These are phyloP conservation scores for Cladosporium sp. DNA, from an alignment of 2,329 filamentous ascomycete species.

Conservation along the genomic window DNA sequence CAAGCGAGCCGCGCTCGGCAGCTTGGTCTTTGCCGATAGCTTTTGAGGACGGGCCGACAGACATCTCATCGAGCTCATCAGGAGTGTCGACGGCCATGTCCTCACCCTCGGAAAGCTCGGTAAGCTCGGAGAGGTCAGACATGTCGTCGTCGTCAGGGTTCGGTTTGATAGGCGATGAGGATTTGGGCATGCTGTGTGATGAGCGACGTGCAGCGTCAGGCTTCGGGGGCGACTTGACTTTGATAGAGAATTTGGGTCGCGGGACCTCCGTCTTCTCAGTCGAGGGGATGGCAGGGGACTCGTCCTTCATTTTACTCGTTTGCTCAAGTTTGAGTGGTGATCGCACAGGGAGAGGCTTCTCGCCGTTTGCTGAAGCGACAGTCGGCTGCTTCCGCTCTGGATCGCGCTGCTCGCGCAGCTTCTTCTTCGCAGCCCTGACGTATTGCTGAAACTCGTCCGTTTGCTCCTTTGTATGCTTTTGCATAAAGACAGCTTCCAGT, in stretches of 20 bases:
- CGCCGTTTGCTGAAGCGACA: conserved; percentile 26
- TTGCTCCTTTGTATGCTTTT: conserved; percentile 37
- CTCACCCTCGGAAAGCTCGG: conserved; percentile 33
- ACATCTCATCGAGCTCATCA: conserved; percentile 14
- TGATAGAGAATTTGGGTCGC: conserved; percentile 29
- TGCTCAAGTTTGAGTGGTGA: conserved; percentile 16
- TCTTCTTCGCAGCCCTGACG: conserved; percentile 41
- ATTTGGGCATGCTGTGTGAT: conserved; percentile 21
- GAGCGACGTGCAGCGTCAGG: conserved; percentile 17
- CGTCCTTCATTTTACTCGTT: background rate
- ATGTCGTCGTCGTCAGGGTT: conserved; percentile 12
- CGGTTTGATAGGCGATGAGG: conserved; percentile 22
- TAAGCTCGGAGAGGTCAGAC: conserved; percentile 29
- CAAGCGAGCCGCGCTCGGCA: conserved; percentile 18
- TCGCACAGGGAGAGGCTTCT: conserved; percentile 23
- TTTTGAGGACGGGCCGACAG: conserved; percentile 12
- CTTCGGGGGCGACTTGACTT: conserved; percentile 24
- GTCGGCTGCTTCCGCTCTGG: conserved; percentile 19
- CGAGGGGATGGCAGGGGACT: conserved; percentile 24
- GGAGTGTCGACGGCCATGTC: conserved; percentile 22
- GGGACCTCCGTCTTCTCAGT: conserved; percentile 26
- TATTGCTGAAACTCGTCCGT: conserved; percentile 38
- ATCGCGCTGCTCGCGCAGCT: conserved; percentile 20
- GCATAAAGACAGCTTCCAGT: conserved; percentile 41
- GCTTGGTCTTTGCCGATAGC: conserved; percentile 26